Base-by-base conservation (phyloP, 768 basidiomycete species). In the Rhodosporidiobolus odoratus region DNA sequence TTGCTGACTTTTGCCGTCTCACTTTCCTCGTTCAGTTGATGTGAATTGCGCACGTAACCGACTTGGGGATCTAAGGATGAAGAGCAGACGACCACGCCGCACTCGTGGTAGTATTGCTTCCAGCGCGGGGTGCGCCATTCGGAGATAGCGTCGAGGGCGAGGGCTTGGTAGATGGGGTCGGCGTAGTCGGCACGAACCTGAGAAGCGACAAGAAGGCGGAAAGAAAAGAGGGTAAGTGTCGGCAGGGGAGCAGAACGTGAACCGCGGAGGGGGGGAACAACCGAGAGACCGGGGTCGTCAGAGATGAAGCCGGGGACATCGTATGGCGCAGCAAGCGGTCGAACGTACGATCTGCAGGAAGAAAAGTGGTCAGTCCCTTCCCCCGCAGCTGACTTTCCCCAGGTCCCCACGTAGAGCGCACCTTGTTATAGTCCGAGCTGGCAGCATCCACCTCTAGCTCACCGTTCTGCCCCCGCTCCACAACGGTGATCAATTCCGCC, bases 61-160 rank as follows among this genome's bases (percentile, higher is more conserved):
- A 58, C 41, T 48, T 72, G 71, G 1, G 62, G 59, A 43, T 72
- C 47, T 9, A 37, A 23, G 25, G 32, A 50, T 0, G 52, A 25
- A 13, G 23, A 19, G 1, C 17, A 43, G 23, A 62, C 56, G 57
- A 58, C 35, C n/a, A 69, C 52, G 32, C 76, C 78, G 57, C 62
- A 72, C 68, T 77, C 70, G 66, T 75, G 66, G 62, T 73, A 79
- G 61, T 72, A 65, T 4, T 62, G 58, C 64, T 75, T 69, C 76
- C 78, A 81, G 27, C 76, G 73, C 12, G 69, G 56, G 38, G 70
- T 56, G 16, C 77, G 76, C 79, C 79, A 80, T 62, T 77, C 67
- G 62, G 73, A 66, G 30, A 81, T 78, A 32, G 79, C 78, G 30
- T 78, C 78, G 63, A 72, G 74, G 0, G 80, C 79, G 47, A 79